phyloP scores from a whole-genome alignment of 1,284 basidiomycete genomes.

The Anthracocystis setariae region DNA sequence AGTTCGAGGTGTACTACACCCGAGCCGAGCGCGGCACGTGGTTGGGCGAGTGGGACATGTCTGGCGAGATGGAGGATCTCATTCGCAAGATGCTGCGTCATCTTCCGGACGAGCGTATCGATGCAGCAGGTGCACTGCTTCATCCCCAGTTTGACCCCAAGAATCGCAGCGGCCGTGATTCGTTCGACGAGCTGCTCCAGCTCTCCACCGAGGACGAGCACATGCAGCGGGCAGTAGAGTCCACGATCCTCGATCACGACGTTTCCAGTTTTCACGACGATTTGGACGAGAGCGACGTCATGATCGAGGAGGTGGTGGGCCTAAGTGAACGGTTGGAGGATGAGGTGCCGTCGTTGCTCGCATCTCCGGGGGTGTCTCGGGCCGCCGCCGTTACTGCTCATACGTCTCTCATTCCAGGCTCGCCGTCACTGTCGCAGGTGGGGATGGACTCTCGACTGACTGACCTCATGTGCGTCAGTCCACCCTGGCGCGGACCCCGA shows the following conservation, averaged over 20 bases:
- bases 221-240: neutral
- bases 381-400: conserved; percentile 17
- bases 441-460: conserved; percentile 50
- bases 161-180: conserved; percentile 18
- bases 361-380: conserved; percentile 34
- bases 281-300: conserved; percentile 24
- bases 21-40: conserved; percentile 46
- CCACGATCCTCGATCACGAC: neutral
- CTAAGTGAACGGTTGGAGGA: conserved; percentile 7
- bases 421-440: conserved; percentile 42
- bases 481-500: conserved; percentile 29
- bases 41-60: conserved; percentile 49
- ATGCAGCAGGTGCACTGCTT: conserved; percentile 42
- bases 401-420: conserved; percentile 11
- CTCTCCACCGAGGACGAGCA: conserved; percentile 26
- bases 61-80: conserved; percentile 44
- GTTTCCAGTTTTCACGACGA: neutral
- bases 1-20: conserved; percentile 53
- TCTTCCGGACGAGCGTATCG: conserved; percentile 32
- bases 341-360: conserved; percentile 6
- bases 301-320: conserved; percentile 27
- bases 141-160: conserved; percentile 39
- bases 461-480: conserved; percentile 44
- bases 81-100: conserved; percentile 48
- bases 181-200: conserved; percentile 39